A percentile compares a stretch with the other conserved stretches of the same genome.
Evolutionary conservation across 768 basidiomycete species (phyloP).

Genomic region (Lentinula guzmanii): DNA sequence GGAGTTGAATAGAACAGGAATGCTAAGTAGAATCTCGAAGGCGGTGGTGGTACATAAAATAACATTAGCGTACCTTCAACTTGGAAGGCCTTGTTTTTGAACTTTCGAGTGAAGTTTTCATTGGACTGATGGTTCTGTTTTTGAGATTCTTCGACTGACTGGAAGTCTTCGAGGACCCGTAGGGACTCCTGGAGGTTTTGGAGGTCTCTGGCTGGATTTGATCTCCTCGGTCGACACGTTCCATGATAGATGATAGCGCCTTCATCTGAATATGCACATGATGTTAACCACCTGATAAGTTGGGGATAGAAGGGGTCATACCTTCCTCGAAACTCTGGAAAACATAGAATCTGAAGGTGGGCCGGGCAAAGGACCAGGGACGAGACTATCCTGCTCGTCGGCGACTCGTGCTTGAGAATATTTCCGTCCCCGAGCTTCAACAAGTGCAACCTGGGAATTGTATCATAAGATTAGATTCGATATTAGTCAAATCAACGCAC

Average conservation of each 20-base stretch:
- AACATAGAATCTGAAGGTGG: neutral
- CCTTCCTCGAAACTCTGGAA: neutral
- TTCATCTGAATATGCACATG: neutral
- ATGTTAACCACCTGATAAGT: too few species aligned
- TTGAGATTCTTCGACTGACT: neutral
- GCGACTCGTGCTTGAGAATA: neutral
- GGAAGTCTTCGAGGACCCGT: neutral
- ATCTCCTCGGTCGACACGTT: neutral
- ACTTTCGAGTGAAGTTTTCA: neutral
- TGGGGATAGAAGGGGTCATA: neutral
- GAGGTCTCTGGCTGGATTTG: neutral
- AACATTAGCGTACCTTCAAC: neutral
- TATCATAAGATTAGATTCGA: neutral
- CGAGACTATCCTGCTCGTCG: constrained; percentile 2
- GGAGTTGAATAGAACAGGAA: neutral
- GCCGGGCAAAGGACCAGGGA: neutral
- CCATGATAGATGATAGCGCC: neutral
- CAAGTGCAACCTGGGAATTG: neutral
- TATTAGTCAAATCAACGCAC: neutral
- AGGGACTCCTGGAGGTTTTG: neutral
- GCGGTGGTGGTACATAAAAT: neutral
- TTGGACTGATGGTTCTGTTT: neutral
- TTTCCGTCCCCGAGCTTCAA: neutral
- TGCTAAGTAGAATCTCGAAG: neutral
- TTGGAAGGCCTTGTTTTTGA: neutral